A percentile compares a stretch with the other conserved stretches of the same genome.
These are phyloP conservation scores for Borealophlyctis nickersoniae DNA, from an alignment of 192 early-diverging fungal genomes.

Conservation along the genomic window DNA sequence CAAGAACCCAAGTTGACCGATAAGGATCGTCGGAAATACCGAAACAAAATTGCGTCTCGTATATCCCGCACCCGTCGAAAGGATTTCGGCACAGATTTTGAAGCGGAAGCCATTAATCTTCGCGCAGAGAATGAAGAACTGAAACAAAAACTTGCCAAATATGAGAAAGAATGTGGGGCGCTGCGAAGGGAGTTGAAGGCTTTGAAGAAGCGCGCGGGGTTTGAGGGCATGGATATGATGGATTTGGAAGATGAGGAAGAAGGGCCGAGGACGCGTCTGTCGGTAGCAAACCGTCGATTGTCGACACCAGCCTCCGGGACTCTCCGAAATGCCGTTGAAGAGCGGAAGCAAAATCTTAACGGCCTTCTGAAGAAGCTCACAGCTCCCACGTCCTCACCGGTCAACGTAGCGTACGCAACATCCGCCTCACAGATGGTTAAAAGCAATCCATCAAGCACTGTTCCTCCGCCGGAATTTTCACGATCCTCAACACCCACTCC, in stretches of 20 bases:
- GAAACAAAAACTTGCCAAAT: not conserved
- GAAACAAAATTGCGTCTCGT: not conserved
- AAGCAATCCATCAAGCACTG: too few relatives aligned
- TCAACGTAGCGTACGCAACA: not conserved
- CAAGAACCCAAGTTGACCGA: not conserved
- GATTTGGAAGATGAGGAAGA: too few relatives aligned
- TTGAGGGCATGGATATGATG: not conserved
- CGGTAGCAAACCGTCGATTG: not conserved
- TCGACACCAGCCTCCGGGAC: not conserved
- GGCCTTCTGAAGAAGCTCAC: not conserved
- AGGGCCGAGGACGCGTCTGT: too few relatives aligned
- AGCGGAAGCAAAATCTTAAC: not conserved
- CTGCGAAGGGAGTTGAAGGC: not conserved
- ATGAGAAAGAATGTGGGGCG: not conserved
- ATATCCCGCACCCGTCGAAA: not conserved
- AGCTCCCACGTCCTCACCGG: not conserved
- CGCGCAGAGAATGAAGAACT: not conserved
- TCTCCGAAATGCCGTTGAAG: not conserved
- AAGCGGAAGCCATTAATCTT: not conserved
- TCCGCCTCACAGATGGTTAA: not conserved
- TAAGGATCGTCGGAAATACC: not conserved
- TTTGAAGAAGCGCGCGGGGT: not conserved
- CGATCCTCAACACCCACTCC: not conserved
- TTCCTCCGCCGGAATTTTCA: too few relatives aligned
- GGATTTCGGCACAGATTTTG: not conserved